Conservation (phyloP, 305 asterid genomes). For the Solanum aculeatissimum region DNA sequence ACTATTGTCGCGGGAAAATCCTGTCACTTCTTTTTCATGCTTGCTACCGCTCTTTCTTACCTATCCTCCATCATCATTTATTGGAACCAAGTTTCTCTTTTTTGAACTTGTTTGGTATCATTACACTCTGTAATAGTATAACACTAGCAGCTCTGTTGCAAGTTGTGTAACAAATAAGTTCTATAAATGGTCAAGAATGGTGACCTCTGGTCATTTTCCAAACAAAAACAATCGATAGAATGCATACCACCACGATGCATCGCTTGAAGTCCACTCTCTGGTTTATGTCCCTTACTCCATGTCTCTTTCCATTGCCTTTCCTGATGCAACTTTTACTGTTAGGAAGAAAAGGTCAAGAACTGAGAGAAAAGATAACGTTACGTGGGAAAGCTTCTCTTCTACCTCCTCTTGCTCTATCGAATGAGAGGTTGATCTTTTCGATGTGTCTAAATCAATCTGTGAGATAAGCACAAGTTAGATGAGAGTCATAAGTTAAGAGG, state of each 20-base stretch:
- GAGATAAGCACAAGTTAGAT: background rate
- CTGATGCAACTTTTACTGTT: background rate
- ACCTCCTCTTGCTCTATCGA: background rate
- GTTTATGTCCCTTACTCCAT: slow-evolving; percentile 1
- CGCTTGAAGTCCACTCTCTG: background rate
- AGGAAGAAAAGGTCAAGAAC: background rate
- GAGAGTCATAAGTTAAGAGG: background rate
- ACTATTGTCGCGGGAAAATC: background rate
- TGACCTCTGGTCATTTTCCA: background rate
- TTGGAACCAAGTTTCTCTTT: background rate
- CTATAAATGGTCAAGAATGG: too few relatives aligned
- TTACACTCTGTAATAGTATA: background rate
- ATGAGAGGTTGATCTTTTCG: background rate
- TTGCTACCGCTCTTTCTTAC: background rate
- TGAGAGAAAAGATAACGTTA: background rate
- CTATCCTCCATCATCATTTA: background rate
- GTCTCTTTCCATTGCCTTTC: background rate
- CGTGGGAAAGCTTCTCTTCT: background rate
- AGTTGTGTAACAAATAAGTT: background rate
- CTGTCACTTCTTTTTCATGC: background rate
- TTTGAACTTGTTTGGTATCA: background rate
- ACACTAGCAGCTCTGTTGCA: background rate
- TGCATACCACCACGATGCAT: background rate
- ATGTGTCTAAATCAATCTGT: background rate
- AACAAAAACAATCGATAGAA: background rate